Evolutionary conservation across 2,329 filamentous ascomycete species (phyloP).

Genomic region (Purpureocillium lavendulum): DNA sequence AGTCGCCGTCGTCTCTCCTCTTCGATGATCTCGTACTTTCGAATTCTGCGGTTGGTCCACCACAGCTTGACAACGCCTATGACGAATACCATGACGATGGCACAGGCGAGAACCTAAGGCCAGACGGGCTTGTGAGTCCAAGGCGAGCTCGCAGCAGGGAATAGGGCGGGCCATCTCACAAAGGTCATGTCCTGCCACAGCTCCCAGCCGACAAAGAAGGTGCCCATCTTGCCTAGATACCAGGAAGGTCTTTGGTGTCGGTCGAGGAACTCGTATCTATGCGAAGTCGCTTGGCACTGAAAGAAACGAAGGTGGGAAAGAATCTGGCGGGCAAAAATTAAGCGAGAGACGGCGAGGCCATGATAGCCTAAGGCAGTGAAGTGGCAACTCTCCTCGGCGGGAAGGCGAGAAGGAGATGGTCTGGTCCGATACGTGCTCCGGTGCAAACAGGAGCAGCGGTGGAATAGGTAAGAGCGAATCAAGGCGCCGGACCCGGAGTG

Average conservation of each 20-base stretch:
- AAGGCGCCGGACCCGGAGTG: too few relatives aligned
- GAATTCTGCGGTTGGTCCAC: conserved; percentile 46
- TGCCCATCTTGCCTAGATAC: conserved; percentile 14
- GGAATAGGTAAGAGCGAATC: too few relatives aligned
- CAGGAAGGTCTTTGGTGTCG: neutral
- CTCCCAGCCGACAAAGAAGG: conserved; percentile 63
- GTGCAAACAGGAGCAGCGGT: too few relatives aligned
- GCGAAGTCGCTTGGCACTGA: too few relatives aligned
- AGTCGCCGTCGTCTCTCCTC: conserved; percentile 52
- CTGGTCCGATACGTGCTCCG: too few relatives aligned
- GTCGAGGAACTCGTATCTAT: too few relatives aligned
- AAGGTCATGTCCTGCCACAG: conserved; percentile 89
- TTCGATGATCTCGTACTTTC: conserved; percentile 55
- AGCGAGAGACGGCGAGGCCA: neutral
- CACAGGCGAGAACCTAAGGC: conserved; percentile 59
- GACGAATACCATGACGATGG: conserved; percentile 62
- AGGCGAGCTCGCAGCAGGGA: neutral
- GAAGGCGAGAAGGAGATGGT: too few relatives aligned
- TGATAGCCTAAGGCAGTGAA: neutral
- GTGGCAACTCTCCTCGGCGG: too few relatives aligned
- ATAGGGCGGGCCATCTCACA: conserved; percentile 43
- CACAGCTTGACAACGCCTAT: conserved; percentile 61
- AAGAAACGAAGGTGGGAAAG: too few relatives aligned
- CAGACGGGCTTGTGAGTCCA: neutral
- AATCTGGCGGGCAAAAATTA: neutral